A percentile compares a stretch with the other conserved stretches of the same genome.
phyloP scores from a whole-genome alignment of 139 green algal species.

The Limnomonas spitsbergensis region DNA sequence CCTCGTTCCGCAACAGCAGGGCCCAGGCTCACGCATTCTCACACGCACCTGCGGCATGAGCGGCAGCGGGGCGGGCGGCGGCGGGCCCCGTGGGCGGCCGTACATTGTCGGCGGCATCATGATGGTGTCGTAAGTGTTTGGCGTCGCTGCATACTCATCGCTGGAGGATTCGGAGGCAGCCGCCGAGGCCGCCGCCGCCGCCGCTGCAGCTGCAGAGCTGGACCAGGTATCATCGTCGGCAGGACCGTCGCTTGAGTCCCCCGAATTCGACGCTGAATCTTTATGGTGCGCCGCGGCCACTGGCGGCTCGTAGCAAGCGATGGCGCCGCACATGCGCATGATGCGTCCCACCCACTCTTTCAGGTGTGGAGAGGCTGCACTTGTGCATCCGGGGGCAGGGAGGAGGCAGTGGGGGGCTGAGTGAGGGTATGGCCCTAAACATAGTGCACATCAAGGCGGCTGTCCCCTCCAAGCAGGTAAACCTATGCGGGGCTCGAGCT shows the following conservation, averaged over 20 bases:
- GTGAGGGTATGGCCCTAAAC: no score
- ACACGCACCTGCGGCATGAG: neutral
- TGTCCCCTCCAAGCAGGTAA: no score
- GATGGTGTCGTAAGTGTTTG: neutral
- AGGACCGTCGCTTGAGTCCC: no score
- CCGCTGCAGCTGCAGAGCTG: neutral
- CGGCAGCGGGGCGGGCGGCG: no score
- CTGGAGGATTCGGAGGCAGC: neutral
- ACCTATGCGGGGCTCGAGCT: no score
- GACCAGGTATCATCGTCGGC: neutral
- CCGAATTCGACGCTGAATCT: no score
- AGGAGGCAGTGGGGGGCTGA: no score
- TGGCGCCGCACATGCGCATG: slow-evolving; percentile 21
- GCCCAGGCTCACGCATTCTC: no score
- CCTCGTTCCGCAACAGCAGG: no score
- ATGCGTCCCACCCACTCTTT: slow-evolving; percentile 46
- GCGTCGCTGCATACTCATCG: neutral
- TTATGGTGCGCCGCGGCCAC: slow-evolving; percentile 24
- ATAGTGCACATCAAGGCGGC: no score
- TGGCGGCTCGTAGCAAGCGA: slow-evolving; percentile 22
- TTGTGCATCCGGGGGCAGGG: no score
- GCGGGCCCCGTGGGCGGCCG: neutral
- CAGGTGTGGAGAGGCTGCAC: slow-evolving; percentile 13
- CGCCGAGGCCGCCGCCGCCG: neutral
- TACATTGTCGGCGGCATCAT: slow-evolving; percentile 12